Evolutionary conservation across 1,139 yeast species (phyloP).

Genomic region (Geotrichum reessii): DNA sequence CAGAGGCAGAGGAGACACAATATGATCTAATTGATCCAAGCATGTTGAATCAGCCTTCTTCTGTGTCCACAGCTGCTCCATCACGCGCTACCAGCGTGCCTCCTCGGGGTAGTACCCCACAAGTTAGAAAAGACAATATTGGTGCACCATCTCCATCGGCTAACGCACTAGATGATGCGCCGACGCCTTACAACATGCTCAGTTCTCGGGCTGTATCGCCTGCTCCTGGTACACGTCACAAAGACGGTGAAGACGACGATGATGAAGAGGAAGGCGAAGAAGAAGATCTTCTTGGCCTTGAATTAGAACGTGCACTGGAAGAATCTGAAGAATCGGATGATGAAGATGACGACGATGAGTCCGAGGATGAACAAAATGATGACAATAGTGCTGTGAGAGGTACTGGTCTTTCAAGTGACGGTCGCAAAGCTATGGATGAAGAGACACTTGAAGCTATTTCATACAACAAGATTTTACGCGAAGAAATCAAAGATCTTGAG

Average conservation of each 20-base stretch:
- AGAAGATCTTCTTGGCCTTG: constrained; percentile 27
- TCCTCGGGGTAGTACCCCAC: constrained; percentile 10
- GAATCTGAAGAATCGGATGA: constrained; percentile 29
- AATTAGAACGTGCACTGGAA: constrained; percentile 25
- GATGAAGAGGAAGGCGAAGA: constrained; percentile 30
- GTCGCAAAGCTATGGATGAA: constrained; percentile 38
- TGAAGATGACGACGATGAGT: constrained; percentile 23
- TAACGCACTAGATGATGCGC: constrained; percentile 23
- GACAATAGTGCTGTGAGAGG: constrained; percentile 52
- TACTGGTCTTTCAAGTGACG: constrained; percentile 52
- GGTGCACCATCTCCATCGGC: constrained; percentile 1
- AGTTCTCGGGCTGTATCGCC: constrained; percentile 23
- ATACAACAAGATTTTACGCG: constrained; percentile 71
- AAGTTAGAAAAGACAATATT: constrained; percentile 2
- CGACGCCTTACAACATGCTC: constrained; percentile 34
- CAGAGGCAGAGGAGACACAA: constrained; percentile 73
- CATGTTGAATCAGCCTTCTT: constrained; percentile 21
- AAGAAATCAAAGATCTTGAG: constrained; percentile 80
- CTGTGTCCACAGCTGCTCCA: constrained; percentile 8
- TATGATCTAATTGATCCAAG: constrained; percentile 67
- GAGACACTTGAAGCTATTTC: constrained; percentile 46
- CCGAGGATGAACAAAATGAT: constrained; percentile 41
- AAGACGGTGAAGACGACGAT: constrained; percentile 24
- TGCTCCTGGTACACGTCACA: constrained; percentile 24
- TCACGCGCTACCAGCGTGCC: constrained; percentile 15